A percentile compares a stretch with the other conserved stretches of the same genome.
Conservation (phyloP, 768 basidiomycete genomes). For the Albatrellus ellisii region DNA sequence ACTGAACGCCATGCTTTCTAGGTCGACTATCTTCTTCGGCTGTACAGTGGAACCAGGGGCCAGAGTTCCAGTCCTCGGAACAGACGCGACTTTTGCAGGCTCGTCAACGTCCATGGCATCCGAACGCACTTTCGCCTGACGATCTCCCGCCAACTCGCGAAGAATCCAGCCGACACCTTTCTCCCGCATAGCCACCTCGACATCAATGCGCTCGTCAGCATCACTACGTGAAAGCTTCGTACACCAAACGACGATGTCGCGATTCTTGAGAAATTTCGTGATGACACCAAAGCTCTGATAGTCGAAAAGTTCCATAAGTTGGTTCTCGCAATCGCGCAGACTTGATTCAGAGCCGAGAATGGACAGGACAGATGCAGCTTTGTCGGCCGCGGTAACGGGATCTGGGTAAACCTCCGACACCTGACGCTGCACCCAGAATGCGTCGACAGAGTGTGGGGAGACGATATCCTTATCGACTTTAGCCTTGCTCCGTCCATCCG, state of each 20-base stretch:
- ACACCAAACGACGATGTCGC: slow-evolving; percentile 95
- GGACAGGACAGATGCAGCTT: slow-evolving; percentile 72
- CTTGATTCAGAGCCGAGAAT: slow-evolving; percentile 80
- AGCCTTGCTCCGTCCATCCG: slow-evolving; percentile 28
- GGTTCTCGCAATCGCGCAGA: slow-evolving; percentile 88
- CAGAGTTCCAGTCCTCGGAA: slow-evolving; percentile 78
- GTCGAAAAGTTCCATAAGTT: slow-evolving; percentile 93
- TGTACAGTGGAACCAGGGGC: slow-evolving; percentile 80
- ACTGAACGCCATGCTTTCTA: slow-evolving; percentile 91
- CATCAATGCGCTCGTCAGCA: slow-evolving; percentile 80
- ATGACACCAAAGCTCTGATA: slow-evolving; percentile 86
- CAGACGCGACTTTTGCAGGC: slow-evolving; percentile 26
- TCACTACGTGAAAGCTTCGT: slow-evolving; percentile 88
- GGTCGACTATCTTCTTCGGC: slow-evolving; percentile 75
- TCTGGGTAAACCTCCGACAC: slow-evolving; percentile 87
- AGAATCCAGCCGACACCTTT: slow-evolving; percentile 95
- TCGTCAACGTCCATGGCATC: slow-evolving; percentile 72
- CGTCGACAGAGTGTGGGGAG: slow-evolving; percentile 86
- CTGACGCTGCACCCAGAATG: slow-evolving; percentile 97
- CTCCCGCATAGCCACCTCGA: slow-evolving; percentile 97
- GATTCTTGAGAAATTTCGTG: slow-evolving; percentile 84
- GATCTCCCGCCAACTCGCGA: slow-evolving; percentile 74
- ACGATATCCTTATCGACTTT: slow-evolving; percentile 68
- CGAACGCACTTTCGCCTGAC: slow-evolving; percentile 39
- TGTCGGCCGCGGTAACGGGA: slow-evolving; percentile 87